Percentiles rank a stretch among this genome's conserved stretches.
Conservation (phyloP, 1,284 basidiomycete genomes). For the Rhodotorula sp. region DNA sequence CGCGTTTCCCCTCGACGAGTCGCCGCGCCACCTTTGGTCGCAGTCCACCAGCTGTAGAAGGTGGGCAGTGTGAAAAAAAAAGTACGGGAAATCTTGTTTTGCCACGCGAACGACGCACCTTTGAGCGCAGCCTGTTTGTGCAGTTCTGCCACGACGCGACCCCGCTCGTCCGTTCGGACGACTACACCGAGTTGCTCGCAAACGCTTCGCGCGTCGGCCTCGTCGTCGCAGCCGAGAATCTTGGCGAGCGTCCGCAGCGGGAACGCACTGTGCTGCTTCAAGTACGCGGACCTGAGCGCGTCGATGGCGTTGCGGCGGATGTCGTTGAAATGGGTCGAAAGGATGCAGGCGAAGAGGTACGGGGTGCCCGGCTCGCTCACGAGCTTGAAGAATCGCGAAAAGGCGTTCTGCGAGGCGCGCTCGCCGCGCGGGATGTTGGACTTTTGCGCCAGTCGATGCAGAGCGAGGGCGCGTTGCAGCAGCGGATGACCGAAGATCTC, state of each 20-base stretch:
- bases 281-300: conserved; percentile 54
- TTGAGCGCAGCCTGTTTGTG: conserved; percentile 35
- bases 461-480: conserved; percentile 74
- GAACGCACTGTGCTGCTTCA: conserved; percentile 48
- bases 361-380: conserved; percentile 50
- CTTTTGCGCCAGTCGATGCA: conserved; percentile 75
- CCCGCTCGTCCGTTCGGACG: conserved; percentile 28
- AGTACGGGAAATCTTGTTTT: too few relatives aligned
- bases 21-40: conserved; percentile 52
- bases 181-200: conserved; percentile 48
- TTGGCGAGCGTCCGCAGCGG: conserved; percentile 48
- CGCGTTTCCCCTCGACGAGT: conserved; percentile 72
- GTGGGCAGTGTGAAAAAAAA: conserved; percentile 66
- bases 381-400: conserved; percentile 60
- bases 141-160: conserved; percentile 29
- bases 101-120: conserved; percentile 19
- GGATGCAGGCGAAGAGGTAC: conserved; percentile 57
- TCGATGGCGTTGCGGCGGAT: conserved; percentile 56
- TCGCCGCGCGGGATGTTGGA: conserved; percentile 62
- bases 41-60: conserved; percentile 33
- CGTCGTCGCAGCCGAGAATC: conserved; percentile 53
- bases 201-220: conserved; percentile 48
- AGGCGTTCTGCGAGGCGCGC: conserved; percentile 56
- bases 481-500: conserved; percentile 69
- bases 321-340: conserved; percentile 56